Conservation (phyloP, 1,139 yeast genomes). For the Scheffersomyces cryptocercus region DNA sequence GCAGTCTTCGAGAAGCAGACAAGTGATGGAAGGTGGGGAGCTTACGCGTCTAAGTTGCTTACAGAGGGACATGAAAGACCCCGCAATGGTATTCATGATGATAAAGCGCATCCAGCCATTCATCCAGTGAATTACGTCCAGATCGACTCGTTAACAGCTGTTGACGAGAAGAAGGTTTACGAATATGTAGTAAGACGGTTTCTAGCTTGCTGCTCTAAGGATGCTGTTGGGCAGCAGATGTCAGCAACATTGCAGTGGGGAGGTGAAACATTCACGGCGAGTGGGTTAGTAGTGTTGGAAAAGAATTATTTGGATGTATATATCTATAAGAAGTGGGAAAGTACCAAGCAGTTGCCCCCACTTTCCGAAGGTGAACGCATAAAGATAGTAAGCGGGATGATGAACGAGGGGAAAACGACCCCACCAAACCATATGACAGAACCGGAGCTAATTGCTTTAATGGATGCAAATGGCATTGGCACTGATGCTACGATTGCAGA, state of each 20-base stretch:
- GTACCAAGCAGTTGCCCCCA: slow-evolving; percentile 64
- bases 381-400: slow-evolving; percentile 51
- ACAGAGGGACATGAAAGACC: slow-evolving; percentile 55
- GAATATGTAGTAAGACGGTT: slow-evolving; percentile 86
- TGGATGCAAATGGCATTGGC: slow-evolving; percentile 98
- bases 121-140: slow-evolving; percentile 72
- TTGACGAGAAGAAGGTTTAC: slow-evolving; percentile 71
- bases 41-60: slow-evolving; percentile 38
- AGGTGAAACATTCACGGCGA: slow-evolving; percentile 64
- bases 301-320: slow-evolving; percentile 80
- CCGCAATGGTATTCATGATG: slow-evolving; percentile 79
- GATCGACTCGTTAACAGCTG: slow-evolving; percentile 32
- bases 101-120: slow-evolving; percentile 98
- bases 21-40: slow-evolving; percentile 50
- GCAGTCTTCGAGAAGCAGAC: slow-evolving; percentile 61
- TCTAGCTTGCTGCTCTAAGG: slow-evolving; percentile 88
- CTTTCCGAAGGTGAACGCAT: slow-evolving; percentile 60
- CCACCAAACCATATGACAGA: slow-evolving; percentile 89
- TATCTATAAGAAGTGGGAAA: slow-evolving; percentile 78
- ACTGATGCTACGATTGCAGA: slow-evolving; percentile 99
- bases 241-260: slow-evolving; percentile 75
- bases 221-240: slow-evolving; percentile 78
- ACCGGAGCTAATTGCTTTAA: slow-evolving; percentile 83
- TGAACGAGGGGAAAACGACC: slow-evolving; percentile 74
- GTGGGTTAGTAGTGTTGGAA: slow-evolving; percentile 72